phyloP scores from a whole-genome alignment of 192 early-diverging fungal species.

The Gaertneriomyces semiglobifer region DNA sequence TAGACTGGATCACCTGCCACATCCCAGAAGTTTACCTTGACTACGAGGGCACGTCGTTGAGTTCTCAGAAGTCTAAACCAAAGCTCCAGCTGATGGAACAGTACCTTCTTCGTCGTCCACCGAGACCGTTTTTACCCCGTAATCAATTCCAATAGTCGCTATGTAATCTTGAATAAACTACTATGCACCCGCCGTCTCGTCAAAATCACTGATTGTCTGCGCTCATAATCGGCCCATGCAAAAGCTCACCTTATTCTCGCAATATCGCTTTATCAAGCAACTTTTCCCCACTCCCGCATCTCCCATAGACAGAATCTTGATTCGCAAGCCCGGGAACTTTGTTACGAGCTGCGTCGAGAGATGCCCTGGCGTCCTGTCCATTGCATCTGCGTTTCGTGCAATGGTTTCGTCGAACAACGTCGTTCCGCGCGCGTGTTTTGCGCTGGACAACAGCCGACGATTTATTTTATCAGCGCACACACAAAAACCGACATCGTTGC shows the following conservation, averaged over 20 bases:
- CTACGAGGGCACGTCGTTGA: slow-evolving; percentile 11
- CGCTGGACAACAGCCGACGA: too few relatives aligned
- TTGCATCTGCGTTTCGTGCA: not conserved
- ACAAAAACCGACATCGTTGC: too few relatives aligned
- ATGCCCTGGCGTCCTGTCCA: slow-evolving; percentile 41
- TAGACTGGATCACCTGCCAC: slow-evolving; percentile 51
- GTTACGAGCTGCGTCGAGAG: slow-evolving; percentile 11
- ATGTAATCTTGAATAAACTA: slow-evolving; percentile 57
- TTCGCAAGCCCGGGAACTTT: slow-evolving; percentile 25
- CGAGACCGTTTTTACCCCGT: slow-evolving; percentile 52
- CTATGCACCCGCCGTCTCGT: slow-evolving; percentile 4
- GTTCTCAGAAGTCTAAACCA: too few relatives aligned
- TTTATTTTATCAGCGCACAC: too few relatives aligned
- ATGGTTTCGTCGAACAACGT: not conserved
- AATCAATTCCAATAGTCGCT: slow-evolving; percentile 61
- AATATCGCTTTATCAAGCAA: slow-evolving; percentile 57
- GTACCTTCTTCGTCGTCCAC: slow-evolving; percentile 43
- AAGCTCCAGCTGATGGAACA: not conserved
- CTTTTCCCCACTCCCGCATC: slow-evolving; percentile 53
- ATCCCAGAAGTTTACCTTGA: slow-evolving; percentile 66
- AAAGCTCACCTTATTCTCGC: slow-evolving; percentile 48
- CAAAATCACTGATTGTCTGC: not conserved
- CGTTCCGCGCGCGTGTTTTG: too few relatives aligned
- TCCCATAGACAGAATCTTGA: slow-evolving; percentile 51
- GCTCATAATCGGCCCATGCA: too few relatives aligned